A percentile compares a stretch with the other conserved stretches of the same genome.
phyloP scores from a whole-genome alignment of 345 rosid genomes.

The Eucalyptus tenuipes region DNA sequence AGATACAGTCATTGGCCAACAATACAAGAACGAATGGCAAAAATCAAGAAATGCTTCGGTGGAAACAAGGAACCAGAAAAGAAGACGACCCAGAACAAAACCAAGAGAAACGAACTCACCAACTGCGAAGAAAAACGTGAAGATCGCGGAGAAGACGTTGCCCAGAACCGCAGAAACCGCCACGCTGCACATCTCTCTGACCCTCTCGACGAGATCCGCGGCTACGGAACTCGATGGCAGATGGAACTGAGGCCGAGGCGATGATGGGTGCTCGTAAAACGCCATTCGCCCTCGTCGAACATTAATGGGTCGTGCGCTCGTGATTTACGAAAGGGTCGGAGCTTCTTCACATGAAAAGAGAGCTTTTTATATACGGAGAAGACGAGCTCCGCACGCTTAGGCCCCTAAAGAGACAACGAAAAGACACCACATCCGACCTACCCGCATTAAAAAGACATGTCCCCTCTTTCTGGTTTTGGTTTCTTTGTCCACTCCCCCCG shows the following conservation, averaged over 20 bases:
- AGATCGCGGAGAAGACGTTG: constrained; percentile 78
- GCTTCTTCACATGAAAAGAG: background rate
- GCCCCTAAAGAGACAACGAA: background rate
- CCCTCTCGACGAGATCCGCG: constrained; percentile 48
- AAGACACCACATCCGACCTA: background rate
- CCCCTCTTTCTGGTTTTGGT: background rate
- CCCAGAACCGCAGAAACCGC: constrained; percentile 76
- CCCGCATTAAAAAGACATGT: background rate
- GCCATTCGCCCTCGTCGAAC: constrained; percentile 24
- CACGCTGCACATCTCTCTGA: constrained; percentile 48
- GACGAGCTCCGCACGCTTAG: background rate
- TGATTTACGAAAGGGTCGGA: background rate
- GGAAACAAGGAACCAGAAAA: background rate
- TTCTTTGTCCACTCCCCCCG: background rate
- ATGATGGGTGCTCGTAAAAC: constrained; percentile 36
- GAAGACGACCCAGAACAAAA: background rate
- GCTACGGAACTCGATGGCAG: constrained; percentile 21
- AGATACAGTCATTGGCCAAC: background rate
- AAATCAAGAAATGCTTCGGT: background rate
- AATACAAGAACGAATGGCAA: background rate
- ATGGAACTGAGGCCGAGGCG: constrained; percentile 30
- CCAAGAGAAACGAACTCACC: constrained; percentile 30
- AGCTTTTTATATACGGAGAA: background rate
- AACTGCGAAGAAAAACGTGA: constrained; percentile 92
- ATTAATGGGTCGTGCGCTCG: background rate